phyloP scores from a whole-genome alignment of 495 filamentous ascomycete species.

The Hypoxylon fuscum region DNA sequence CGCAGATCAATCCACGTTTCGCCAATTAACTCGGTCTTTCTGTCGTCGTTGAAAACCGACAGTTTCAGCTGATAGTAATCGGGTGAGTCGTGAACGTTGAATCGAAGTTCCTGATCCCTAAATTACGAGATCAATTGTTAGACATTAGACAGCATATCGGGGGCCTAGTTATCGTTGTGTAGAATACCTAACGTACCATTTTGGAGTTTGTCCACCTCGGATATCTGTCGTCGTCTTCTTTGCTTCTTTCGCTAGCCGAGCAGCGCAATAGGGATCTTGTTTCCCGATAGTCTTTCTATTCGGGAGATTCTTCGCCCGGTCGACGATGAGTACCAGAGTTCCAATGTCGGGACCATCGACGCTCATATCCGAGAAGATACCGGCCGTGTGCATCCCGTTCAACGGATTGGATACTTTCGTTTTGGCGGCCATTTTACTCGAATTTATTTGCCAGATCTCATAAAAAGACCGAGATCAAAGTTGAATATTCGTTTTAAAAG shows the following conservation, averaged over 20 bases:
- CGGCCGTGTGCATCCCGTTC: conserved; percentile 77
- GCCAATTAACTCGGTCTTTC: conserved; percentile 93
- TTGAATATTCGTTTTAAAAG: conserved; percentile 7
- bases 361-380: conserved; percentile 95
- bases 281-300: conserved; percentile 97
- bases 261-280: conserved; percentile 97
- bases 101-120: conserved; percentile 98
- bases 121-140: conserved; percentile 17
- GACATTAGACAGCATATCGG: not conserved
- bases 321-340: conserved; percentile 89
- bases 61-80: conserved; percentile 96
- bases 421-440: conserved; percentile 55
- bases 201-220: conserved; percentile 92
- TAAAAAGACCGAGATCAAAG: not conserved
- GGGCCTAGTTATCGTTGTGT: conserved; percentile 14
- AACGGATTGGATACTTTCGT: conserved; percentile 50
- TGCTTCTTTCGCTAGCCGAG: conserved; percentile 92
- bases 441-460: conserved; percentile 18
- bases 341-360: conserved; percentile 95
- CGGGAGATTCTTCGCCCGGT: conserved; percentile 94
- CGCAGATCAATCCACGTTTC: conserved; percentile 88
- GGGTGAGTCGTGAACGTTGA: conserved; percentile 92
- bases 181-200: conserved; percentile 79
- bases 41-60: conserved; percentile 97
- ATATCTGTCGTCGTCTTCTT: conserved; percentile 97